Percentiles rank a stretch among this genome's conserved stretches.
Conservation (phyloP, 1,284 basidiomycete species). For the Heliocybe sulcata region DNA sequence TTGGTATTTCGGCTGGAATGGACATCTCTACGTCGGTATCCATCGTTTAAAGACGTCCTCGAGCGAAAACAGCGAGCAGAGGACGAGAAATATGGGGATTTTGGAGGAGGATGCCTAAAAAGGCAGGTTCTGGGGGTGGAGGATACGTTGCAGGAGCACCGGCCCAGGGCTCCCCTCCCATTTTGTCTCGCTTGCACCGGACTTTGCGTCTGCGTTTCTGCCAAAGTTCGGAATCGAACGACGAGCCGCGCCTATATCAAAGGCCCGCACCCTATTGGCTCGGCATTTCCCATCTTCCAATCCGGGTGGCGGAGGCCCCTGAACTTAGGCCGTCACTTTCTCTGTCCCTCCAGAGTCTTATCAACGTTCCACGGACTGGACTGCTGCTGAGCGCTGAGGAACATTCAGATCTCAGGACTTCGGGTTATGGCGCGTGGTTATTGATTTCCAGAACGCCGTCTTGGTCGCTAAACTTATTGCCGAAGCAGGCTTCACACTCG, state of each 20-base stretch:
- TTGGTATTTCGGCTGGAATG: background rate
- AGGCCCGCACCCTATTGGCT: background rate
- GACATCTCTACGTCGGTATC: slow-evolving; percentile 1
- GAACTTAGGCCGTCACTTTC: no score
- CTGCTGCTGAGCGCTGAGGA: no score
- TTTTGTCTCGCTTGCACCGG: background rate
- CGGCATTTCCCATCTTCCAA: slow-evolving; percentile 3
- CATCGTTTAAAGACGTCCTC: background rate
- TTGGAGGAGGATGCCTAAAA: background rate
- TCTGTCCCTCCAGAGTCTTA: no score
- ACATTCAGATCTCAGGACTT: no score
- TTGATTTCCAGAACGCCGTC: no score
- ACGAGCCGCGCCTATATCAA: background rate
- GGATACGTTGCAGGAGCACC: background rate
- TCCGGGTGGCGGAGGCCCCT: background rate
- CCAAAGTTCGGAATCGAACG: background rate
- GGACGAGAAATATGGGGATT: background rate
- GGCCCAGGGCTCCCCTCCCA: background rate
- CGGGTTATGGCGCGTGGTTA: no score
- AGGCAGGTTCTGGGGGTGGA: slow-evolving; percentile 1
- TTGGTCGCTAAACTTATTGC: no score
- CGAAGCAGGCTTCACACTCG: no score
- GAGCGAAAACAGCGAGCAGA: background rate
- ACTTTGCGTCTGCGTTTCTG: background rate
- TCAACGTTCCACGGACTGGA: no score